phyloP scores from a whole-genome alignment of 306 rosid species.

The apple (Malus domestica) region DNA sequence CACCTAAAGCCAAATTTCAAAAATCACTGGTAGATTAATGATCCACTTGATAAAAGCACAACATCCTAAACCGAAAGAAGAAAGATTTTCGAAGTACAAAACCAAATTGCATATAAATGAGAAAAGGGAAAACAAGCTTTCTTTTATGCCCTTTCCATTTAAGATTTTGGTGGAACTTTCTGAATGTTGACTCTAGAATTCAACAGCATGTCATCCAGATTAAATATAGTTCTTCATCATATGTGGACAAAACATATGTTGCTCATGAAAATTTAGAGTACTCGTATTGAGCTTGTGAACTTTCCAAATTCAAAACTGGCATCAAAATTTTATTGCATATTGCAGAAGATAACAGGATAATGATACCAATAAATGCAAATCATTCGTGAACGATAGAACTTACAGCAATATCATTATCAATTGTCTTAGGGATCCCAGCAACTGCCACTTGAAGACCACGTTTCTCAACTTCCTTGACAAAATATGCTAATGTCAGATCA shows the following conservation, averaged over 20 bases:
- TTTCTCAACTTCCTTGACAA: slow-evolving; percentile 81
- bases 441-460: slow-evolving; percentile 90
- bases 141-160: background rate
- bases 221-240: background rate
- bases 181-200: background rate
- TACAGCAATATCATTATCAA: slow-evolving; percentile 94
- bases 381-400: slow-evolving; percentile 24
- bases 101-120: background rate
- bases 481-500: slow-evolving; percentile 25
- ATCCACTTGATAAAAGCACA: background rate
- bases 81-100: background rate
- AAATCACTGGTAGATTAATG: slow-evolving; percentile 4
- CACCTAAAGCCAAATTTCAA: slow-evolving; percentile 48
- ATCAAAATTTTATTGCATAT: background rate
- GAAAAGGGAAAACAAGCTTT: background rate
- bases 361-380: background rate
- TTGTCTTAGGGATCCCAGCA: slow-evolving; percentile 93
- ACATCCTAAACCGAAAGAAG: background rate
- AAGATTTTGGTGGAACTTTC: background rate
- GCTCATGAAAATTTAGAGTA: background rate
- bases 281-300: background rate
- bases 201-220: background rate
- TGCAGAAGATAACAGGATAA: background rate
- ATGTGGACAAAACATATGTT: background rate
- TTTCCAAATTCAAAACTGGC: background rate